phyloP scores from a whole-genome alignment of 2,329 filamentous ascomycete species.

The Botrytis elliptica region DNA sequence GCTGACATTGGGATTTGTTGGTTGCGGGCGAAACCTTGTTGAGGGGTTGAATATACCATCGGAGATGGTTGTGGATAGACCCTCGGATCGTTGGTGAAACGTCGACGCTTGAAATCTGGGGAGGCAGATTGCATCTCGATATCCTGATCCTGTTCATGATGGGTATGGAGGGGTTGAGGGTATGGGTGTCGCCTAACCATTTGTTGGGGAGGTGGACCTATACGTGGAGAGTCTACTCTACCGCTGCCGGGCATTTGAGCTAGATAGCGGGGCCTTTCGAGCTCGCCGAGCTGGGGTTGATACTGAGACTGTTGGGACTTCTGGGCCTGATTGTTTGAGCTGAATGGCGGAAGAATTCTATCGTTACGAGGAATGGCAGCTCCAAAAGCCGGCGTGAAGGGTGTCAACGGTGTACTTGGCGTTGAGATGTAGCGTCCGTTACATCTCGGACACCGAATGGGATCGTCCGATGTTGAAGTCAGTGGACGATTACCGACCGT shows the following conservation, averaged over 20 bases:
- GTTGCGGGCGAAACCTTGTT: slow-evolving; percentile 30
- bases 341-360: slow-evolving; percentile 28
- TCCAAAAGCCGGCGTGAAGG: slow-evolving; percentile 33
- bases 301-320: background rate
- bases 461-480: slow-evolving; percentile 45
- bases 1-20: slow-evolving; percentile 35
- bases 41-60: slow-evolving; percentile 37
- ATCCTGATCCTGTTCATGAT: slow-evolving; percentile 41
- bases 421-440: slow-evolving; percentile 51
- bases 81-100: slow-evolving; percentile 51
- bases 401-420: slow-evolving; percentile 38
- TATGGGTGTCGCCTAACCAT: slow-evolving; percentile 30
- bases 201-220: slow-evolving; percentile 27
- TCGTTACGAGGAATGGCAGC: slow-evolving; percentile 25
- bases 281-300: slow-evolving; percentile 26
- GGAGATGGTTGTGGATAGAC: slow-evolving; percentile 42
- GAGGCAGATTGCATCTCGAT: slow-evolving; percentile 47
- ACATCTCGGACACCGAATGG: slow-evolving; percentile 67
- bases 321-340: slow-evolving; percentile 13
- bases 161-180: slow-evolving; percentile 34
- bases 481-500: slow-evolving; percentile 28
- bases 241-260: slow-evolving; percentile 28
- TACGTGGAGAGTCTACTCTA: slow-evolving; percentile 35
- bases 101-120: slow-evolving; percentile 61
- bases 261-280: slow-evolving; percentile 29